phyloP scores from a whole-genome alignment of 805 yeast genomes.

The Metschnikowia dekortorum region DNA sequence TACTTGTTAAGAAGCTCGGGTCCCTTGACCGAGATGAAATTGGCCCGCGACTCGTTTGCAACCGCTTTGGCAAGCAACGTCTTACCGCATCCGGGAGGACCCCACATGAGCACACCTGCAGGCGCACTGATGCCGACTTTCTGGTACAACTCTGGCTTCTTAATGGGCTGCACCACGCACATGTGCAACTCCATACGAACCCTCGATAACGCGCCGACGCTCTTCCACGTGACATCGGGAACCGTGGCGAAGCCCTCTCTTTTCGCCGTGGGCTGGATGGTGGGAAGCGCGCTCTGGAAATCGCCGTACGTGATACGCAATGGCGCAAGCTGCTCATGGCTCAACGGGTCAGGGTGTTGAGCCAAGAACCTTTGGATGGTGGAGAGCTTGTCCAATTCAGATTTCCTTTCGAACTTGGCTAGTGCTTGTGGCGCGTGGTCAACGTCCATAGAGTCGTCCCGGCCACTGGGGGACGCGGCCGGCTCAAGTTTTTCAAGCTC shows the following conservation, averaged over 20 bases:
- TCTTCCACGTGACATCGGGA: slow-evolving; percentile 95
- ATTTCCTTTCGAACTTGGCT: slow-evolving; percentile 26
- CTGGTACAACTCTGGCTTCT: slow-evolving; percentile 82
- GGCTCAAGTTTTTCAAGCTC: slow-evolving; percentile 17
- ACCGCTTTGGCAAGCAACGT: slow-evolving; percentile 95
- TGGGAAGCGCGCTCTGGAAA: slow-evolving; percentile 79
- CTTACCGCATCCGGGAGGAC: slow-evolving; percentile 99
- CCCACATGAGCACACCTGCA: slow-evolving; percentile 96
- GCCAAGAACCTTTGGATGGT: slow-evolving; percentile 69
- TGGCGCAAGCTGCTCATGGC: slow-evolving; percentile 69
- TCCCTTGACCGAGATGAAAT: slow-evolving; percentile 92
- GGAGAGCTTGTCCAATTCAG: slow-evolving; percentile 41
- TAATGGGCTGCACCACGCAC: slow-evolving; percentile 97
- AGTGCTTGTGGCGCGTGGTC: slow-evolving; percentile 16
- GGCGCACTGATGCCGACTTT: slow-evolving; percentile 95
- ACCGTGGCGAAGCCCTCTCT: slow-evolving; percentile 98
- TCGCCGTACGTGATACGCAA: slow-evolving; percentile 75
- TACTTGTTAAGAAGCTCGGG: slow-evolving; percentile 92
- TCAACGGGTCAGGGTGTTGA: slow-evolving; percentile 75
- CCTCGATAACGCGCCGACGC: slow-evolving; percentile 82
- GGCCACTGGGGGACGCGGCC: neutral
- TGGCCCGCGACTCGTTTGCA: slow-evolving; percentile 94
- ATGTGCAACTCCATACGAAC: slow-evolving; percentile 88
- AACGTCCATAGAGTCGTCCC: slow-evolving; percentile 30
- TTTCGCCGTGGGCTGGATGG: slow-evolving; percentile 94